Base-by-base conservation (phyloP, 768 basidiomycete genomes). In the Pleurotus eryngii region DNA sequence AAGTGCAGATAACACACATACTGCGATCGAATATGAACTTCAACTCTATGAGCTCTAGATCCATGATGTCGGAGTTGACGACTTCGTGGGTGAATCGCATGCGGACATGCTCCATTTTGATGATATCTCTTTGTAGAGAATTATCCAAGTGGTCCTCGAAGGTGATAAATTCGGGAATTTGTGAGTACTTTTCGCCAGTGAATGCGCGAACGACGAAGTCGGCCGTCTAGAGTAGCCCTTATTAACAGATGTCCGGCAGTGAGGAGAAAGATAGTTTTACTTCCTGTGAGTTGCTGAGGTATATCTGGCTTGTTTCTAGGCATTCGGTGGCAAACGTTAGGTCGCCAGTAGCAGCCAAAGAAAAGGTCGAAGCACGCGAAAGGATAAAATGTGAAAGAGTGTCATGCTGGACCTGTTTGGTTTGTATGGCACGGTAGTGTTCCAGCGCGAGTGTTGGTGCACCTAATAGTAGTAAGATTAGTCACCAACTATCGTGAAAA, bases 351-450 rank as follows among this genome's bases (percentile, higher is more conserved):
- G 88, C 77, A 45, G 89, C 86, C 39, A 89, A 72, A 2, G 90
- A 92, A 74, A 92, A 95, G 0, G 85, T 89, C 18, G 86, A 83
- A 9, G 87, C 82, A 18, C 93, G 82, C 17, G 89, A 84, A 42
- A 94, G 80, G 51, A 94, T 71, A 55, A 92, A 81, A 67, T 96
- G 91, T 1, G 91, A 92, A 6, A 97, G 76, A 0, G 95, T 96
- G 65, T 97, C 95, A 57, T 88, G 82, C 67, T 96, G 93, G 20
- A 95, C 81, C 64, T 92, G 89, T 68, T 94, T 94, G 60, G 91
- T 76, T 59, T 86, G 84, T 75, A 95, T 78, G 20, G 76, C 73
- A 26, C 85, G 84, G 67, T 92, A 95, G 65, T 95, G 92, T 55
- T 91, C 86, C 60, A 93, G 61, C 3, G 90, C 86, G 42, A 84